Evolutionary conservation across 1,284 basidiomycete genomes (phyloP).

Genomic region (Tilletia horrida): DNA sequence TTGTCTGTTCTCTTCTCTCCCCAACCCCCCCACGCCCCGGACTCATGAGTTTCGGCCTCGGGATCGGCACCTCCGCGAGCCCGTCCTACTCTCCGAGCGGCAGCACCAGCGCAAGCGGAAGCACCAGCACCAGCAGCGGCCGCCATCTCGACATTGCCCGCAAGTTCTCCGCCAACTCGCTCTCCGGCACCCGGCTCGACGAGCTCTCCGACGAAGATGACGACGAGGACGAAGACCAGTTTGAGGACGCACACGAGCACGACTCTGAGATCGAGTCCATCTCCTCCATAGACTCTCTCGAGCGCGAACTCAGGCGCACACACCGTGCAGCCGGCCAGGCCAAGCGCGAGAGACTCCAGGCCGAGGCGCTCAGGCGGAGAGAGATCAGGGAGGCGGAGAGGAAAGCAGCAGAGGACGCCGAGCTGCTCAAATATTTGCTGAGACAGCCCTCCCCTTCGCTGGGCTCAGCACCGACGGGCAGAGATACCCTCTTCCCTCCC

Average conservation of each 20-base stretch:
- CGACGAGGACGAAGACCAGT: constrained; percentile 1
- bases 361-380: constrained; percentile 1
- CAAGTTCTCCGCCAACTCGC: not conserved
- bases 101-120: not conserved
- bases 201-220: not conserved
- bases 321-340: not conserved
- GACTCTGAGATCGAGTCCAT: constrained; percentile 11
- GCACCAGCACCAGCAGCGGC: not conserved
- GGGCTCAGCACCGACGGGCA: not conserved
- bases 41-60: not conserved
- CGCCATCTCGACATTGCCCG: not conserved
- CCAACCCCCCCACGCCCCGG: not conserved
- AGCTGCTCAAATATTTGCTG: not conserved
- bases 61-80: no score
- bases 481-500: constrained; percentile 2
- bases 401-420: not conserved
- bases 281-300: constrained; percentile 20
- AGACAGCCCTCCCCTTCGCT: constrained; percentile 4
- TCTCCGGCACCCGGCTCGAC: not conserved
- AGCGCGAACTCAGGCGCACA: constrained; percentile 8
- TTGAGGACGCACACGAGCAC: not conserved
- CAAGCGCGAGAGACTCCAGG: not conserved
- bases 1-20: no score
- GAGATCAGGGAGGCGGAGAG: not conserved
- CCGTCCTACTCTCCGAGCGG: not conserved